Percentiles rank a stretch among this genome's conserved stretches.
These are phyloP conservation scores for Fusarium fracticaudum DNA, from an alignment of 2,329 filamentous ascomycete genomes.

Conservation along the genomic window DNA sequence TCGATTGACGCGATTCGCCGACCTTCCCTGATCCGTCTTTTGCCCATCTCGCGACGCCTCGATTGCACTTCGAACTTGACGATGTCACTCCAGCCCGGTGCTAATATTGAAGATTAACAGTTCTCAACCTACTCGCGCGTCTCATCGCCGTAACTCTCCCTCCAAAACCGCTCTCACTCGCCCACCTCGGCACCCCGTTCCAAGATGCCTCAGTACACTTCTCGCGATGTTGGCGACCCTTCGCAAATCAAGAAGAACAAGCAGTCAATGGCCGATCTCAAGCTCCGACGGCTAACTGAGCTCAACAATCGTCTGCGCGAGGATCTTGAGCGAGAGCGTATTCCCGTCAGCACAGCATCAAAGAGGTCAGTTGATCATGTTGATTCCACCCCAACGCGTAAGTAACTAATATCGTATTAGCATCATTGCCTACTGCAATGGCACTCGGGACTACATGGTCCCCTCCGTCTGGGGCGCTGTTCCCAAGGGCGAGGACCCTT, in stretches of 20 bases:
- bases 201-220: slow-evolving; percentile 73
- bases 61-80: slow-evolving; percentile 4
- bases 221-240: slow-evolving; percentile 73
- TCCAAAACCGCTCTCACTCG: slow-evolving; percentile 9
- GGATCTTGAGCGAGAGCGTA: slow-evolving; percentile 93
- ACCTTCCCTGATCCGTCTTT: not conserved
- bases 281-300: slow-evolving; percentile 94
- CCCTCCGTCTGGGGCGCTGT: slow-evolving; percentile 96
- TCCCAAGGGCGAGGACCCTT: slow-evolving; percentile 96
- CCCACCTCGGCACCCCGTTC: slow-evolving; percentile 34
- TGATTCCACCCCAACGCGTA: not conserved
- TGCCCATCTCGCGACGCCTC: slow-evolving; percentile 10
- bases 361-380: slow-evolving; percentile 70
- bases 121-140: slow-evolving; percentile 27
- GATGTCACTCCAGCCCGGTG: not conserved
- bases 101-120: slow-evolving; percentile 35
- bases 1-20: slow-evolving; percentile 14
- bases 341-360: slow-evolving; percentile 93
- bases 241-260: slow-evolving; percentile 88
- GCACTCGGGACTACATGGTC: slow-evolving; percentile 98
- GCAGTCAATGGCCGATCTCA: slow-evolving; percentile 98
- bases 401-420: slow-evolving; percentile 58
- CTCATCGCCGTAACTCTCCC: slow-evolving; percentile 24
- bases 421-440: slow-evolving; percentile 97
- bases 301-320: slow-evolving; percentile 96